Evolutionary conservation across 2,329 filamentous ascomycete genomes (phyloP).

Genomic region (Grosmannia serpens): DNA sequence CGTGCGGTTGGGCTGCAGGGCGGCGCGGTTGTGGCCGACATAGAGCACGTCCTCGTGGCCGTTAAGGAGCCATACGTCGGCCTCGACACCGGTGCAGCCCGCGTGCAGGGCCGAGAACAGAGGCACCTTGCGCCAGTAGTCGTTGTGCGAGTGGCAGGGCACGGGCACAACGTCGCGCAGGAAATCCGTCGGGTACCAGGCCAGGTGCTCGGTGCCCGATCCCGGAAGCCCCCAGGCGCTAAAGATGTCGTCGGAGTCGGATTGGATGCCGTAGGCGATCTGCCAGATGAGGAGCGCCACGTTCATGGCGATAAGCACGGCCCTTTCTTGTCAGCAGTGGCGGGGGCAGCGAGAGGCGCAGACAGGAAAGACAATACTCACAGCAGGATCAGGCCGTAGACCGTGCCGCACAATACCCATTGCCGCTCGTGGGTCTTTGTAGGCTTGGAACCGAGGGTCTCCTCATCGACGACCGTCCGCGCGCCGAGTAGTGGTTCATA

Average conservation of each 20-base stretch:
- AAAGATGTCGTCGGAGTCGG: constrained; percentile 18
- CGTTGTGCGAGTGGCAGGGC: constrained; percentile 50
- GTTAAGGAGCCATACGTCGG: constrained; percentile 46
- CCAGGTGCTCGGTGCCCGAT: constrained; percentile 24
- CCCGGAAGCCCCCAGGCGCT: constrained; percentile 25
- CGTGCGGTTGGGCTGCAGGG: constrained; percentile 43
- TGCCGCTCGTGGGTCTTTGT: not conserved
- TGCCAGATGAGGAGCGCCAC: constrained; percentile 9
- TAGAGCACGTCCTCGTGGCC: constrained; percentile 12
- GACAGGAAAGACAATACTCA: not conserved
- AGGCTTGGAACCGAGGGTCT: not conserved
- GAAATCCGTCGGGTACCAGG: constrained; percentile 39
- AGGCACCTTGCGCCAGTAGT: constrained; percentile 56
- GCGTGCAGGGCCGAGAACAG: constrained; percentile 48
- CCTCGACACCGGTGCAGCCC: constrained; percentile 53
- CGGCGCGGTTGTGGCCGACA: constrained; percentile 48
- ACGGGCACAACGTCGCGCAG: constrained; percentile 27
- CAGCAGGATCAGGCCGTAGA: not conserved
- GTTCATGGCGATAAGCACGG: constrained; percentile 9
- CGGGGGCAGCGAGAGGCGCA: not conserved
- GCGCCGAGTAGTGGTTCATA: not conserved
- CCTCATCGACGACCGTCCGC: not conserved
- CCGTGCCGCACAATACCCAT: not conserved
- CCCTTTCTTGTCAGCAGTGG: not conserved
- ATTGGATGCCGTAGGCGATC: constrained; percentile 6